Evolutionary conservation across 2,329 filamentous ascomycete species (phyloP), one percentile per base, ranked within the genome.

Genomic region (Diaporthe ampelina): DNA sequence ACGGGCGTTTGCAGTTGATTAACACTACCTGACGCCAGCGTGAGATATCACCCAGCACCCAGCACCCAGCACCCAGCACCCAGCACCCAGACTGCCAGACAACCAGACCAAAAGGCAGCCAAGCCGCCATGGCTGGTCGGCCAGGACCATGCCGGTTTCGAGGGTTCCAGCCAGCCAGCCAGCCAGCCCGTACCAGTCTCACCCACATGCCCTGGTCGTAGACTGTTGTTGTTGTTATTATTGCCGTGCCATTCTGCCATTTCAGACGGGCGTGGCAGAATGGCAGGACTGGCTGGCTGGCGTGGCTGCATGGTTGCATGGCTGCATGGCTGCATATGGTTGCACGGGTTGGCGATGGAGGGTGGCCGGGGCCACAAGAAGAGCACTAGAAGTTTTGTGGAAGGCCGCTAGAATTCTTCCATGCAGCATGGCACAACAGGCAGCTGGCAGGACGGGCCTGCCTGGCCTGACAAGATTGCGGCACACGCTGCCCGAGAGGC

Each of bases 371-470:
- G 57, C 10, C 58, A 40, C 56, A 10, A 40, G 43, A 71, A 71
- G 61, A 67, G 37, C 68, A 43, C 72, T 74, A 69, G 72, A 74
- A 74, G 72, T 52, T 52, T 74, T 37, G 58, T 71, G 56, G 72
- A 74, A 74, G 57, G 56, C 57, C 57, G 50, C 67, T 74, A 70
- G 67, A 71, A 74, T 15, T 48, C 67, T 71, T 74, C 67, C 48
- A 48, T 61, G 56, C 56, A 69, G 45, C 21, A 35, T 15, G 65
- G 19, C 63, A 35, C 19, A 21, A 29, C 17, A 32, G 4, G 17
- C 26, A 48, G 10, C 21, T 29, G 13, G 15, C 24, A 35, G 26
- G 21, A 24, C 4, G 11, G 37, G 37, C 29, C 29, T 32, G 29
- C 29, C 29, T 32, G 29, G 29, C 29, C 29, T 32, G 29, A 32